Evolutionary conservation across 192 early-diverging fungal genomes (phyloP).

Genomic region (Diversispora eburnea): DNA sequence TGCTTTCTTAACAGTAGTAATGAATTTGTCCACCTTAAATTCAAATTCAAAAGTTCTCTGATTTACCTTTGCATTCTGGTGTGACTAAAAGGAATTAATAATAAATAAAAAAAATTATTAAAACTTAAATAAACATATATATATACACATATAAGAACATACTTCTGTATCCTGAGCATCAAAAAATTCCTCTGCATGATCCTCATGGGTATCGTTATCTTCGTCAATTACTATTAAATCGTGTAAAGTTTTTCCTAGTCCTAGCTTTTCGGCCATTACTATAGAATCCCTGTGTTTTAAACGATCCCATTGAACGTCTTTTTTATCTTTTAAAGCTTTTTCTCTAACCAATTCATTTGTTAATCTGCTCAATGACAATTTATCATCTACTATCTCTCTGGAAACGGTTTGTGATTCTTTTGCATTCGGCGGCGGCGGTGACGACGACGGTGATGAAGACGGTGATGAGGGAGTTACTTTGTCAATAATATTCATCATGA

Average conservation of each 20-base stretch:
- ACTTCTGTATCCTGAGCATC: slow-evolving; percentile 50
- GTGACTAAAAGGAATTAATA: slow-evolving; percentile 11
- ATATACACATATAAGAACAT: background rate
- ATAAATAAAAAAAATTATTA: background rate
- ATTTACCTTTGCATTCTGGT: slow-evolving; percentile 30
- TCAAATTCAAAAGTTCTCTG: slow-evolving; percentile 54
- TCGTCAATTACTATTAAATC: slow-evolving; percentile 33
- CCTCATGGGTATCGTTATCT: slow-evolving; percentile 36
- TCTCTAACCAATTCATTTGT: background rate
- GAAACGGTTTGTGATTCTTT: background rate
- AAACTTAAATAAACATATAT: background rate
- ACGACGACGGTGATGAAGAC: slow-evolving; percentile 26
- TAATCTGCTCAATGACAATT: background rate
- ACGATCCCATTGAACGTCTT: background rate
- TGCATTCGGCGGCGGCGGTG: slow-evolving; percentile 8
- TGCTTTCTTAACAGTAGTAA: slow-evolving; percentile 61
- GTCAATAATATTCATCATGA: slow-evolving; percentile 78
- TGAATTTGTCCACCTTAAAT: slow-evolving; percentile 68
- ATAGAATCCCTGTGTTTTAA: slow-evolving; percentile 25
- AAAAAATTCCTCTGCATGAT: slow-evolving; percentile 43
- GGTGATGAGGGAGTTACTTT: slow-evolving; percentile 50
- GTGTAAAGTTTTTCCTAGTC: background rate
- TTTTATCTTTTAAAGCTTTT: background rate
- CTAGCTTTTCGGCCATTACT: slow-evolving; percentile 26
- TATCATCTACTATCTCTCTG: background rate